Base-by-base conservation (phyloP, 495 filamentous ascomycete species). In the Echria macrotheca region DNA sequence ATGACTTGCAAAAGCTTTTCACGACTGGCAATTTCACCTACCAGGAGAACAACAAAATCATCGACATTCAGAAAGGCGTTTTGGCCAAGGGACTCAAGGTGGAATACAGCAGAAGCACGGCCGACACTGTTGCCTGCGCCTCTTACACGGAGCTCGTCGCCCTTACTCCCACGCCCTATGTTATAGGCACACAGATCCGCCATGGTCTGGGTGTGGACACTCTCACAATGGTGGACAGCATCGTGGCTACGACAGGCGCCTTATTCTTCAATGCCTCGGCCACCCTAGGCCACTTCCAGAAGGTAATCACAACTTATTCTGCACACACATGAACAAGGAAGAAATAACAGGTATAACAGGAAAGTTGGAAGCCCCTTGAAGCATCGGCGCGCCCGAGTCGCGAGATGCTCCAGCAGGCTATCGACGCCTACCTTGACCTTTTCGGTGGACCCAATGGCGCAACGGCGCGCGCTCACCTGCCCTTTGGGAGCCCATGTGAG, bases 341-440 rank as follows among this genome's bases (percentile, higher is more conserved):
- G n/a, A n/a, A n/a, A n/a, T n/a, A n/a, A n/a, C n/a, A n/a, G n/a
- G n/a, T n/a, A n/a, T n/a, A n/a, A n/a, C n/a, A n/a, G n/a, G n/a
- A 76, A 56, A 61, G 61, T 55, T 76, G 73, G 73, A 51, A 44
- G 3, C 51, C 60, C 4, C 49, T 73, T 12, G 51, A 60, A 0
- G 59, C 47, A 2, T 44, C 44, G 19, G 45, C 57, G 12, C 54
- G 64, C 1, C 59, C 59, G 1, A 56, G 44, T 14, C 60, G 73
- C 12, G 69, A 71, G 0, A 43, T 70, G 48, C 63, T 76, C 23
- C 69, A 66, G 52, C 58, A 67, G 19, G 66, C 67, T 0, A 71
- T 66, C 7, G 73, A 76, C 35, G 70, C 64, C 2, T 75, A 75
- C 41, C 59, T 76, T 1, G 73, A 76, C 36, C 72, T 76, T 69